Evolutionary conservation across 495 filamentous ascomycete species (phyloP), one percentile per base, ranked within the genome.

Genomic region (Trichoderma virens): DNA sequence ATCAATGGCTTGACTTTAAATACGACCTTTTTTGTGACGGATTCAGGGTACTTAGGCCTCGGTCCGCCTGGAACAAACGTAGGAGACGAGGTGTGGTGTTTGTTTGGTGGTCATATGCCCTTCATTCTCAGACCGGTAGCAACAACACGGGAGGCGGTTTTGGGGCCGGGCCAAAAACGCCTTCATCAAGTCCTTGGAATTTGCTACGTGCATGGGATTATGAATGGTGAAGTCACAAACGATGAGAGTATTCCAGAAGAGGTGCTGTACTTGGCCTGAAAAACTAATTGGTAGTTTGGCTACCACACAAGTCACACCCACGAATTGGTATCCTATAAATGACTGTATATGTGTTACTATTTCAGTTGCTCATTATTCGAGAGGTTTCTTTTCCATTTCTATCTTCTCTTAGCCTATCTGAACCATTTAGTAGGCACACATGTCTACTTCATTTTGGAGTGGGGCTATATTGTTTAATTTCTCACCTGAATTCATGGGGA

Each of bases 1-100:
- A 45, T 45, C 41, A 45, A 45, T 45, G 41, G 41, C 11, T 45
- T 45, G 41, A 45, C 41, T 16, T 18, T 16, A 5, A 45, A 45
- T 18, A 45, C 41, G 41, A 45, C 62, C 7, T 69, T 72, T 61
- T 72, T 70, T 60, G 20, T 68, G 34, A 72, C 70, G 18, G 23
- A 59, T 16, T 60, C 34, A 3, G 70, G 70, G 20, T 72, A 70
- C 39, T 67, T 72, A 25, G 70, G 70, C 13, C 66, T 68, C 41
- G 70, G 68, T 3, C 70, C 70, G 14, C 64, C 27, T 16, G 64
- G 45, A 31, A 70, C 45, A 20, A 27, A 60, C 18, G 45, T 60
- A 11, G 70, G 67, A 14, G 70, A 72, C 59, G 27, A 62, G 11
- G 30, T 69, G 1, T 67, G 51, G 23, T 62, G 66, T 31, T 47